Conservation (phyloP, 129 eudicot genomes). For the Tagetes patula region DNA sequence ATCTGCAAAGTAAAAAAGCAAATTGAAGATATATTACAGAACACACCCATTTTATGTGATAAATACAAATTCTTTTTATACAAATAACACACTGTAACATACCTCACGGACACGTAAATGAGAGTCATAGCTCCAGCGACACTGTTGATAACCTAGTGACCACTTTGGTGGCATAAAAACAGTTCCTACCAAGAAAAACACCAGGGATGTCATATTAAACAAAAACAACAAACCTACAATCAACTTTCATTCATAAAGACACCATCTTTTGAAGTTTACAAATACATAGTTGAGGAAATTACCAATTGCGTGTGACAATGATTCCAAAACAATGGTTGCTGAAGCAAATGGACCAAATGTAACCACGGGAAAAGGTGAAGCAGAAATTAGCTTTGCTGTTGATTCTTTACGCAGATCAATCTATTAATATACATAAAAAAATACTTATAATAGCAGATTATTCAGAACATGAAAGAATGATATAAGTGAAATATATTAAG, state of each 20-base stretch:
- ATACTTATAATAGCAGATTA: neutral
- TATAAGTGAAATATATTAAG: conserved; percentile 16
- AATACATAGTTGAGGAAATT: conserved; percentile 27
- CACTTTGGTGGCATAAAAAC: conserved; percentile 98
- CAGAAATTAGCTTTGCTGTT: conserved; percentile 51
- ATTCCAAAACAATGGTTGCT: conserved; percentile 68
- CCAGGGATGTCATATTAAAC: neutral
- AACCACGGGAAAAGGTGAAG: conserved; percentile 69
- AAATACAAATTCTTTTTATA: neutral
- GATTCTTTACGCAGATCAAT: conserved; percentile 81
- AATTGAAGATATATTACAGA: neutral
- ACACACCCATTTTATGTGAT: neutral
- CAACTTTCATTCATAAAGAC: neutral
- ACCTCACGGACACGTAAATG: conserved; percentile 92
- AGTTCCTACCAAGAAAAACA: conserved; percentile 52
- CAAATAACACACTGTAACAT: conserved; percentile 18
- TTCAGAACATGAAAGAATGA: conserved; percentile 2
- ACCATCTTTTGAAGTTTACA: neutral
- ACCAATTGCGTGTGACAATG: conserved; percentile 85
- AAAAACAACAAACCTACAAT: neutral
- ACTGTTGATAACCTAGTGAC: conserved; percentile 94
- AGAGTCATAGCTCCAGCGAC: conserved; percentile 92
- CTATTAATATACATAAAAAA: conserved; percentile 43
- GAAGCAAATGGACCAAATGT: conserved; percentile 90
- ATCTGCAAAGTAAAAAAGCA: conserved; percentile 49